phyloP scores from a whole-genome alignment of 202 grass and related monocot genomes.

The Digitaria exilis region DNA sequence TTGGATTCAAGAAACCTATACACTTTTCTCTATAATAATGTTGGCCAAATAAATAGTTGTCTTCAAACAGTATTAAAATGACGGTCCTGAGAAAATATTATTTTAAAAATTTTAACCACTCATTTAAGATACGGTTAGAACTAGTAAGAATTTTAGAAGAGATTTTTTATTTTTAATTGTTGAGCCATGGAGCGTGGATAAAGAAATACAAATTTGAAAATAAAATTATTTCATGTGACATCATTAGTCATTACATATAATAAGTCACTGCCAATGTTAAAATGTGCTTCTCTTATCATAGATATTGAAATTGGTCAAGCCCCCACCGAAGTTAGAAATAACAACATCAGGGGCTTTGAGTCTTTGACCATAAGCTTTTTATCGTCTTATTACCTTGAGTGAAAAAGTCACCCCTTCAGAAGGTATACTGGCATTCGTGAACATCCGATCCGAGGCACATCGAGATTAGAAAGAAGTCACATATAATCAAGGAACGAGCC shows the following conservation, averaged over 20 bases:
- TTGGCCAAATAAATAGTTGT: too few species aligned
- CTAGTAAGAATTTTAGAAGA: too few species aligned
- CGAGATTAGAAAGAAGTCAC: background rate
- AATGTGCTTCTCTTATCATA: background rate
- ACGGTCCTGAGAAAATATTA: too few species aligned
- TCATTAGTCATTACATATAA: too few species aligned
- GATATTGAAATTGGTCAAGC: background rate
- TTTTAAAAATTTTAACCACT: too few species aligned
- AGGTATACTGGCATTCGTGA: background rate
- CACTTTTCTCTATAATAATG: too few species aligned
- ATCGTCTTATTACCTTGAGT: background rate
- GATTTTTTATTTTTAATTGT: background rate
- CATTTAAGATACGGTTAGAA: too few species aligned
- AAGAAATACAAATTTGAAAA: too few species aligned
- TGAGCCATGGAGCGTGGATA: too few species aligned
- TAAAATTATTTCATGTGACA: background rate
- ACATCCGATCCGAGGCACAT: background rate
- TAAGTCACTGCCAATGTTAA: background rate
- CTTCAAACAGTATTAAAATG: too few species aligned
- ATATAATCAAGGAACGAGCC: background rate
- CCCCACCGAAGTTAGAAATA: background rate
- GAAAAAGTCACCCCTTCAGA: background rate
- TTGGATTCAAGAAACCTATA: too few species aligned
- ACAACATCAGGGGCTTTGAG: too few species aligned
- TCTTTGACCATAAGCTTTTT: background rate